A percentile compares a stretch with the other conserved stretches of the same genome.
Evolutionary conservation across 768 basidiomycete species (phyloP).

Genomic region (Lactarius evosmus): DNA sequence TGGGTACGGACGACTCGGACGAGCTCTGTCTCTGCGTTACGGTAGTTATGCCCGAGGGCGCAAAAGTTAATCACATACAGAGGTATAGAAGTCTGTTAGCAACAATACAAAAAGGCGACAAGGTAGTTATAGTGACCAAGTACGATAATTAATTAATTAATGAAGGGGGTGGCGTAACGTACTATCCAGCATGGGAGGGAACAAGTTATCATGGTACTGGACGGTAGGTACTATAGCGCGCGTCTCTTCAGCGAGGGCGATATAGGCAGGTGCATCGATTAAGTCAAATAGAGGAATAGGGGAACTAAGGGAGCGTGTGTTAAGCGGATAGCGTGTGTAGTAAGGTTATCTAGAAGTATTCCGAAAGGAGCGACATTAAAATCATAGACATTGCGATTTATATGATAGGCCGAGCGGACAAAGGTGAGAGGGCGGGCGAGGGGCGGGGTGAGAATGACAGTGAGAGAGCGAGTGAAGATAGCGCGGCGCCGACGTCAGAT

Average conservation of each 20-base stretch:
- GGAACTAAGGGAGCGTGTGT: constrained; percentile 5
- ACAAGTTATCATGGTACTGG: not conserved
- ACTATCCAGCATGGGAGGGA: constrained; percentile 2
- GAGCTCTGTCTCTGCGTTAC: constrained; percentile 4
- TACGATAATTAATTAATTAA: constrained; percentile 13
- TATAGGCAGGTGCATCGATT: constrained; percentile 6
- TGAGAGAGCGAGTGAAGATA: constrained; percentile 9
- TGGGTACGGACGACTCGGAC: not conserved
- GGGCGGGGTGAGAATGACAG: not conserved
- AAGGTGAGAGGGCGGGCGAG: not conserved
- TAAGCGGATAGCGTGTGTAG: constrained; percentile 5
- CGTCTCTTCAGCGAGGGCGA: not conserved
- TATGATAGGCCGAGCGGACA: constrained; percentile 9
- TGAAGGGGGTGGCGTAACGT: not conserved
- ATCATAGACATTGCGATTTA: constrained; percentile 10
- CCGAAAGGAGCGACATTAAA: constrained; percentile 2
- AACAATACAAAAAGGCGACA: constrained; percentile 22
- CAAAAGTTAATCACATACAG: constrained; percentile 12
- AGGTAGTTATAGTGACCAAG: constrained; percentile 24
- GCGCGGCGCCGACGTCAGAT: constrained; percentile 14
- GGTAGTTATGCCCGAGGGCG: constrained; percentile 2
- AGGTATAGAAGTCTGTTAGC: constrained; percentile 8
- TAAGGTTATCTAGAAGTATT: constrained; percentile 11
- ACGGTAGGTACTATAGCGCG: constrained; percentile 3
- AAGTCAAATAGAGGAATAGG: constrained; percentile 6